These are phyloP conservation scores for Penicillium thymicola DNA, from an alignment of 2,329 filamentous ascomycete genomes.

Conservation along the genomic window DNA sequence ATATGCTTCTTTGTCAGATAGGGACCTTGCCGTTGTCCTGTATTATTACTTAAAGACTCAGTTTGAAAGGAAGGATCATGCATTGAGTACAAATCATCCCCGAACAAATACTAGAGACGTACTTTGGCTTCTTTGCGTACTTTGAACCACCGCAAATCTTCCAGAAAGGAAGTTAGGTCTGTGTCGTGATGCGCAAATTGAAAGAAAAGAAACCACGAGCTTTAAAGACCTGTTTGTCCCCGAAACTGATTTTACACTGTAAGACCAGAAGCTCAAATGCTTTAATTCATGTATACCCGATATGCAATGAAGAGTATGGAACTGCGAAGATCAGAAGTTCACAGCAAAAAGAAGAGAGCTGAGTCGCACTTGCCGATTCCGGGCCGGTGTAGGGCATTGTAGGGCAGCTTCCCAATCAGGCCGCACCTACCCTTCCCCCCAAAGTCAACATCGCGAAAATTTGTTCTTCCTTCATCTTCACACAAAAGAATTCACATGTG, in stretches of 20 bases:
- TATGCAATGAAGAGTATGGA: not conserved
- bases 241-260: not conserved
- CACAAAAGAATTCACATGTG: not conserved
- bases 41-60: not conserved
- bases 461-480: not conserved
- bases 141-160: not conserved
- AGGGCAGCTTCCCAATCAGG: slow-evolving; percentile 10
- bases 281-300: not conserved
- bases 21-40: not conserved
- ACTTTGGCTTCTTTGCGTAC: not conserved
- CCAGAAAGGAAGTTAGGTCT: not conserved
- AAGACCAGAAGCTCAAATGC: not conserved
- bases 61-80: not conserved
- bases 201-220: not conserved
- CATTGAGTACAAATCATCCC: not conserved
- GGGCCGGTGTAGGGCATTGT: slow-evolving; percentile 13
- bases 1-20: not conserved
- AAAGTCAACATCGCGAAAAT: not conserved
- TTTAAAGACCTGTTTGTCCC: not conserved
- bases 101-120: not conserved
- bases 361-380: slow-evolving; percentile 16
- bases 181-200: not conserved
- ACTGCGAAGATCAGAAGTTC: not conserved
- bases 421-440: not conserved
- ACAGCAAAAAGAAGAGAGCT: not conserved